These are phyloP conservation scores for Flaveria floridana DNA, from an alignment of 140 eudicot species.

Conservation along the genomic window DNA sequence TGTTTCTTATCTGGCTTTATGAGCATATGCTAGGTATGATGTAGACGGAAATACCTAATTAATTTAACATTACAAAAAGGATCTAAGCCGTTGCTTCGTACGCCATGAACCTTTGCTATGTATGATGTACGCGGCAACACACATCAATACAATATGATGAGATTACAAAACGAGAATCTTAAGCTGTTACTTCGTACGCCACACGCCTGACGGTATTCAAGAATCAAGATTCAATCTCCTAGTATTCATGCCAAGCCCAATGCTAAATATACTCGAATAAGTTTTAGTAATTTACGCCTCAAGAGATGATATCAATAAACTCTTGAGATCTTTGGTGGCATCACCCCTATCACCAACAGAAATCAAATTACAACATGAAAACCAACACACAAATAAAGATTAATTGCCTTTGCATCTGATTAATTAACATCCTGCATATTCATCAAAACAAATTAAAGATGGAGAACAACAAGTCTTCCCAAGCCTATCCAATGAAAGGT, in stretches of 20 bases:
- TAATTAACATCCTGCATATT: neutral
- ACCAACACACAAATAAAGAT: neutral
- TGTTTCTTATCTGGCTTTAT: too few relatives aligned
- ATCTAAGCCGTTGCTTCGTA: too few relatives aligned
- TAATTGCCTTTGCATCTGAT: neutral
- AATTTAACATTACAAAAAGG: too few relatives aligned
- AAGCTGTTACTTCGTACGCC: too few relatives aligned
- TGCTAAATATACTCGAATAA: neutral
- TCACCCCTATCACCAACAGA: neutral
- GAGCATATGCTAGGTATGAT: too few relatives aligned
- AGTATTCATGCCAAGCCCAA: too few relatives aligned
- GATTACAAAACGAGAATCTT: too few relatives aligned
- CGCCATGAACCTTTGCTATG: too few relatives aligned
- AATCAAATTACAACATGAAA: neutral
- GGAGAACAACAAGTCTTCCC: slow-evolving; percentile 22
- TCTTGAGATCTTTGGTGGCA: neutral
- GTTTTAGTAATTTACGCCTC: neutral
- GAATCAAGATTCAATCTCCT: too few relatives aligned
- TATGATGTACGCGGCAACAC: too few relatives aligned
- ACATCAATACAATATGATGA: too few relatives aligned
- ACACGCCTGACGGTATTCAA: too few relatives aligned
- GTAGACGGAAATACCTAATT: neutral
- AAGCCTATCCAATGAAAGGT: slow-evolving; percentile 47
- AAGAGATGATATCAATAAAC: neutral
- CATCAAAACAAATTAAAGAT: slow-evolving; percentile 9